These are phyloP conservation scores for Aspergillus cristatus DNA, from an alignment of 495 filamentous ascomycete genomes.

Conservation along the genomic window DNA sequence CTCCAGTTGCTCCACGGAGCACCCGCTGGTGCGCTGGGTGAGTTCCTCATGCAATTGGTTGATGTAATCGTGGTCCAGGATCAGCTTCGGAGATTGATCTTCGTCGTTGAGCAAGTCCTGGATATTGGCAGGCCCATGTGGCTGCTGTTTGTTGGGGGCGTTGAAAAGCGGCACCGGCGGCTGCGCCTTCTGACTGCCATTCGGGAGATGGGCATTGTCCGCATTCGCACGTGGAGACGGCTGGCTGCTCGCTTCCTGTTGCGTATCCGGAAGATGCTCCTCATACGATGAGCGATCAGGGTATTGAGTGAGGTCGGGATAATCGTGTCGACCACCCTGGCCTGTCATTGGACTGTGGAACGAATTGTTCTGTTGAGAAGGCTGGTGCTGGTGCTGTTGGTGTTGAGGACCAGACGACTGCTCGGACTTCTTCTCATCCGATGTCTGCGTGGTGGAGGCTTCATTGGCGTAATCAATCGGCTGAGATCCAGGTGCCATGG, in stretches of 20 bases:
- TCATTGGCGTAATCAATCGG: conserved; percentile 70
- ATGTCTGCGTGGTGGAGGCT: conserved; percentile 74
- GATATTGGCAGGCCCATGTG: conserved; percentile 24
- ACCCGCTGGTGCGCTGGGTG: conserved; percentile 60
- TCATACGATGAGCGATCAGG: conserved; percentile 35
- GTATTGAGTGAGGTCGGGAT: conserved; percentile 30
- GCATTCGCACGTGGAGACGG: conserved; percentile 19
- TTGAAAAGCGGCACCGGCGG: conserved; percentile 41
- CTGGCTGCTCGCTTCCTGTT: conserved; percentile 35
- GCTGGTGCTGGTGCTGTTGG: conserved; percentile 44
- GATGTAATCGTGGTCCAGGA: conserved; percentile 49
- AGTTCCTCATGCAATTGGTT: conserved; percentile 49
- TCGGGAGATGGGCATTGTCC: conserved; percentile 20
- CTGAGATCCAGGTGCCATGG: conserved; percentile 67
- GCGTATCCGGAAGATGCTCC: conserved; percentile 38
- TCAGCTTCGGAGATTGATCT: conserved; percentile 32
- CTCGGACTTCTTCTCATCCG: conserved; percentile 61
- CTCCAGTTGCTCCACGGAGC: conserved; percentile 87
- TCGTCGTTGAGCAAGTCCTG: conserved; percentile 38
- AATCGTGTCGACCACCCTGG: conserved; percentile 22
- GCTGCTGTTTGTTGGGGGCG: conserved; percentile 19
- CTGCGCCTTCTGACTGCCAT: conserved; percentile 34
- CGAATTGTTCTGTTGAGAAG: no score
- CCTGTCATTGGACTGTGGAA: conserved; percentile 24
- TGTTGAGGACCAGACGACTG: conserved; percentile 37